Conservation (phyloP, 2,329 filamentous ascomycete species). For the Colletotrichum plurivorum region DNA sequence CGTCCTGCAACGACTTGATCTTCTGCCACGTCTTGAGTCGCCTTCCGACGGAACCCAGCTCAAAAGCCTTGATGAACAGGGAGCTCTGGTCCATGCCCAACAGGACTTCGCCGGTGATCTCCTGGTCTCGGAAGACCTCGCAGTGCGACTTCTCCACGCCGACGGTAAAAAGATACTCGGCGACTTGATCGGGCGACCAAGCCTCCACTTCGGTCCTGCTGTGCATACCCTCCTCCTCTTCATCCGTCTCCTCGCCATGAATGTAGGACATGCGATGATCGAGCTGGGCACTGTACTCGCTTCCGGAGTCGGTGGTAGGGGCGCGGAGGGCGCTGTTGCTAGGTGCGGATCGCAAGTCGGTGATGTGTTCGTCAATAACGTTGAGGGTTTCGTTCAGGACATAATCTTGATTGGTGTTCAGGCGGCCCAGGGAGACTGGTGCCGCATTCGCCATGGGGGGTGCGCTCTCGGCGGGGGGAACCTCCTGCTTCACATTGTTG, state of each 20-base stretch:
- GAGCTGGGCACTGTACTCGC: conserved; percentile 87
- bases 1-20: conserved; percentile 91
- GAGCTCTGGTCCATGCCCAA: conserved; percentile 96
- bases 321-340: conserved; percentile 67
- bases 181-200: conserved; percentile 87
- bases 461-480: conserved; percentile 47
- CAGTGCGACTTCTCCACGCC: conserved; percentile 93
- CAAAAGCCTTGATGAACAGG: conserved; percentile 94
- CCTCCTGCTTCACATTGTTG: conserved; percentile 55
- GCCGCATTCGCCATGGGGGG: conserved; percentile 52
- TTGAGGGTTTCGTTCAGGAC: conserved; percentile 96
- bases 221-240: conserved; percentile 84
- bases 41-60: conserved; percentile 90
- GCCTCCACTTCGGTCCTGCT: conserved; percentile 79
- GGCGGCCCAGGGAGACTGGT: conserved; percentile 47
- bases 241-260: conserved; percentile 93
- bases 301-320: conserved; percentile 81
- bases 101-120: conserved; percentile 94
- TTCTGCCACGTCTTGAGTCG: conserved; percentile 97
- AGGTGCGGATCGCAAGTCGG: conserved; percentile 77
- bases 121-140: conserved; percentile 94
- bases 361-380: conserved; percentile 97
- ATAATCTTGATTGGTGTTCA: conserved; percentile 69
- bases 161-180: conserved; percentile 87
- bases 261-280: conserved; percentile 90